Conservation (phyloP, 805 yeast genomes). For the Jamesozyma jinghongensis region DNA sequence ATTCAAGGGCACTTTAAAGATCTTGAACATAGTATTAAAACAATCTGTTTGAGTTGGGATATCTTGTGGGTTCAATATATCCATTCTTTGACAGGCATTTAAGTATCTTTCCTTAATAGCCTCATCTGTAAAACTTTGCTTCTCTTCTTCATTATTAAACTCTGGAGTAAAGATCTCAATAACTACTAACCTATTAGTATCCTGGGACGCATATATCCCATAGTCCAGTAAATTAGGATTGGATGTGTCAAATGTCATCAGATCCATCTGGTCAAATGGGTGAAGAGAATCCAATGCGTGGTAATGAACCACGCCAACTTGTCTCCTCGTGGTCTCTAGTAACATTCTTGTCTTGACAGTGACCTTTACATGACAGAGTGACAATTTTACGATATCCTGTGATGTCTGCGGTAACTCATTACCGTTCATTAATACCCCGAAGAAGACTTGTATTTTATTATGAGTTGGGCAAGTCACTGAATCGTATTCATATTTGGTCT, state of each 20-base stretch:
- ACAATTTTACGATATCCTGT: slow-evolving; percentile 12
- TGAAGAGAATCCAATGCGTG: slow-evolving; percentile 28
- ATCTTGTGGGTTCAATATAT: slow-evolving; percentile 17
- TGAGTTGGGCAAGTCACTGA: slow-evolving; percentile 21
- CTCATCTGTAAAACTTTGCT: slow-evolving; percentile 38
- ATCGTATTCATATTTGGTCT: slow-evolving; percentile 24
- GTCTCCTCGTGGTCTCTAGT: slow-evolving; percentile 23
- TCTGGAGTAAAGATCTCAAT: slow-evolving; percentile 46
- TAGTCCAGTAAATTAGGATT: slow-evolving; percentile 37
- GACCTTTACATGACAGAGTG: slow-evolving; percentile 31
- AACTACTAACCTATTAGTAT: slow-evolving; percentile 40
- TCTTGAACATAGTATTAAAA: slow-evolving; percentile 49
- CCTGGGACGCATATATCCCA: slow-evolving; percentile 39
- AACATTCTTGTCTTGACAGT: slow-evolving; percentile 26
- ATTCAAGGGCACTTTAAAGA: slow-evolving; percentile 57
- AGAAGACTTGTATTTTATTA: slow-evolving; percentile 26
- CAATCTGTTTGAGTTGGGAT: slow-evolving; percentile 52
- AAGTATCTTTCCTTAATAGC: slow-evolving; percentile 45
- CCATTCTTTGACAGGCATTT: slow-evolving; percentile 26
- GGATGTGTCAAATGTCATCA: slow-evolving; percentile 11
- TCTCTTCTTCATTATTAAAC: slow-evolving; percentile 37
- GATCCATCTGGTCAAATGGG: slow-evolving; percentile 25
- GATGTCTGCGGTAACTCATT: slow-evolving; percentile 4
- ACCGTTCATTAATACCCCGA: slow-evolving; percentile 21
- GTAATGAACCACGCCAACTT: slow-evolving; percentile 27